Conservation (phyloP, 768 basidiomycete genomes). For the Leucogyrophana mollusca region DNA sequence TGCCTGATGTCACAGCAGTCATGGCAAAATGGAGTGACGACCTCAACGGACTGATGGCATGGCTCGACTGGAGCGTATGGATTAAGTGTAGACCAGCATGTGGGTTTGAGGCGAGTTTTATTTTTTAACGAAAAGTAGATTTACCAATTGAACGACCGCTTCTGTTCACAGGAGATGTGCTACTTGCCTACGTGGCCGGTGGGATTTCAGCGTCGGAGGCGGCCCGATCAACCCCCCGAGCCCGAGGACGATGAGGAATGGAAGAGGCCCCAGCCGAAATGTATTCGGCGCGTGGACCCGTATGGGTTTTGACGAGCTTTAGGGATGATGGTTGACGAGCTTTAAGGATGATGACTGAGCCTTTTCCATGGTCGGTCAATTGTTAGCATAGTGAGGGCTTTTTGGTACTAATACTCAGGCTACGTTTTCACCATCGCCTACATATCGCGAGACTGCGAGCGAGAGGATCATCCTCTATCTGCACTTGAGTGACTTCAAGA, state of each 20-base stretch:
- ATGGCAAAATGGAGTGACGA: constrained; percentile 33
- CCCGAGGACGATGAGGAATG: constrained; percentile 11
- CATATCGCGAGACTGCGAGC: too few species aligned
- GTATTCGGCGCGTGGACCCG: background rate
- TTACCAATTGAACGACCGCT: too few species aligned
- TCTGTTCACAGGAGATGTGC: constrained; percentile 22
- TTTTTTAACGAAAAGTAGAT: too few species aligned
- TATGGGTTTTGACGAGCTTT: background rate
- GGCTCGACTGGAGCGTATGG: constrained; percentile 57
- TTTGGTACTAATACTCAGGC: too few species aligned
- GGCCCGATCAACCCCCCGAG: background rate
- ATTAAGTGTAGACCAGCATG: constrained; percentile 47
- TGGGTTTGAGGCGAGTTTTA: constrained; percentile 37
- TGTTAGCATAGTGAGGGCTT: too few species aligned
- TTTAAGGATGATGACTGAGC: too few species aligned
- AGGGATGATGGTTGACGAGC: too few species aligned
- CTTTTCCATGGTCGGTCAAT: too few species aligned
- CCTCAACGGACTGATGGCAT: constrained; percentile 38
- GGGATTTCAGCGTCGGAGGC: background rate
- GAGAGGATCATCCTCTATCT: too few species aligned
- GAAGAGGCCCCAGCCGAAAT: constrained; percentile 19
- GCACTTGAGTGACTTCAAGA: too few species aligned
- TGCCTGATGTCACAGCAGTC: constrained; percentile 7
- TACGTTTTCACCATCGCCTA: too few species aligned
- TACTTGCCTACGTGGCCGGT: constrained; percentile 24